Base-by-base conservation (phyloP, 352 stramenopile species). In the Globisporangium apiculatum region DNA sequence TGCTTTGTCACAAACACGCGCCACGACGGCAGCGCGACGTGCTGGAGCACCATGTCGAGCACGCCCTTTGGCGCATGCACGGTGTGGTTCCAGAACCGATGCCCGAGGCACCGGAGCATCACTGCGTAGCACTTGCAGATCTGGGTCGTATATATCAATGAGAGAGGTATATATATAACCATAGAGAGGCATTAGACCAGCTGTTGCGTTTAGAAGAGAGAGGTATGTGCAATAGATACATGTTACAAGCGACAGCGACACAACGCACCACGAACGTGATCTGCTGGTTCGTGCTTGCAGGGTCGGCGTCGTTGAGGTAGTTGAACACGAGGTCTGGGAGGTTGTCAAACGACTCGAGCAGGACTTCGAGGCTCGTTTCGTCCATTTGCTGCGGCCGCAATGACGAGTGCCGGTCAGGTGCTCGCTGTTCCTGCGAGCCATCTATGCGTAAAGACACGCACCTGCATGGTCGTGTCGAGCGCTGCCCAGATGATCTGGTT, bases 281-380 rank as follows among this genome's bases (percentile, higher is more conserved):
- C 47, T 83, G 67, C 35, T 86, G 80, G 48, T 91, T 88, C 51
- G 67, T 82, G n/a, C 65, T 71, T 15, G 60, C 56, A 5, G 80
- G 75, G 36, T 87, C 80, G 10, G 83, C 82, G 49, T 89, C 75
- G 48, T 91, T 79, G 4, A 95, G 61, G 69, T 86, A 88, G 36
- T 91, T 92, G 53, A 95, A 93, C 2, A 90, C 83, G 14, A 95
- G 45, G 46, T 91, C 83, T 0, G 84, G 84, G n/a, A 95, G 72
- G 48, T 87, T 95, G 56, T 95, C 80, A 55, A 91, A 94, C n/a
- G 80, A 86, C 41, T 90, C 80, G 36, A 95, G 64, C 62, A 95
- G 72, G 15, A 69, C 64, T 66, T 93, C 83, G 12, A 93, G 58
- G 50, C 79, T 93, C 61, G 76, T 78, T 45, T 86, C 69, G 48